These are phyloP conservation scores for Diospyros lotus DNA, from an alignment of 148 eudicot species.

Conservation along the genomic window DNA sequence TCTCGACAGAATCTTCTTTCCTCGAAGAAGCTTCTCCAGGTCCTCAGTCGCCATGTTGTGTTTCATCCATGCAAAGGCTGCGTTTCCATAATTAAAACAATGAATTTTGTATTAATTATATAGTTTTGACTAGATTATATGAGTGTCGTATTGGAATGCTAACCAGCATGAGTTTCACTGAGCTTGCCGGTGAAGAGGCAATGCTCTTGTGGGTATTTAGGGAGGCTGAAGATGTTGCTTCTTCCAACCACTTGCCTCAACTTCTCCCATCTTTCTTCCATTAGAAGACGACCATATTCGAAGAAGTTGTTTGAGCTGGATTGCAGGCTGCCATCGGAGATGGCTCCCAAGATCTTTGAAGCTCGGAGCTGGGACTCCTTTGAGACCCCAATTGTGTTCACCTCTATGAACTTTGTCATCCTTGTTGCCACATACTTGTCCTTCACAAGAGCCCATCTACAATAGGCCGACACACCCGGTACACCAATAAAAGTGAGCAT, in stretches of 20 bases:
- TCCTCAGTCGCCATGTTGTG: constrained; percentile 38
- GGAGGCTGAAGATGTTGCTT: constrained; percentile 27
- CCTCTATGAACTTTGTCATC: constrained; percentile 65
- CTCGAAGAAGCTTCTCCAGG: constrained; percentile 38
- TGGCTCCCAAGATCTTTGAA: constrained; percentile 47
- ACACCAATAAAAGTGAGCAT: neutral
- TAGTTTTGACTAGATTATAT: neutral
- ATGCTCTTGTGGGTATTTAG: constrained; percentile 34
- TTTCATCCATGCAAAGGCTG: constrained; percentile 89
- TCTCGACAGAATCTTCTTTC: constrained; percentile 50
- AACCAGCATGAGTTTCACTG: constrained; percentile 59
- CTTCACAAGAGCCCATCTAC: constrained; percentile 88
- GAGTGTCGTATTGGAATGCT: too few relatives aligned
- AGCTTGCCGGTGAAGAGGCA: constrained; percentile 44
- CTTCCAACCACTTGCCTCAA: constrained; percentile 37
- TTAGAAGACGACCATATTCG: constrained; percentile 26
- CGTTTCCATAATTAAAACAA: neutral
- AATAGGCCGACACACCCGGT: too few relatives aligned
- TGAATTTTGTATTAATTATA: neutral
- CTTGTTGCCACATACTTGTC: constrained; percentile 59
- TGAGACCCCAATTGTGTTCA: constrained; percentile 77
- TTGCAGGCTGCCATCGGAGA: constrained; percentile 41
- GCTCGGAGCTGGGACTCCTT: constrained; percentile 77
- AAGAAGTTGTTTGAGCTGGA: constrained; percentile 35
- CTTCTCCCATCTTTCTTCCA: constrained; percentile 68